phyloP scores from a whole-genome alignment of 495 filamentous ascomycete species.

The Pseudoneurospora amorphoporcata region DNA sequence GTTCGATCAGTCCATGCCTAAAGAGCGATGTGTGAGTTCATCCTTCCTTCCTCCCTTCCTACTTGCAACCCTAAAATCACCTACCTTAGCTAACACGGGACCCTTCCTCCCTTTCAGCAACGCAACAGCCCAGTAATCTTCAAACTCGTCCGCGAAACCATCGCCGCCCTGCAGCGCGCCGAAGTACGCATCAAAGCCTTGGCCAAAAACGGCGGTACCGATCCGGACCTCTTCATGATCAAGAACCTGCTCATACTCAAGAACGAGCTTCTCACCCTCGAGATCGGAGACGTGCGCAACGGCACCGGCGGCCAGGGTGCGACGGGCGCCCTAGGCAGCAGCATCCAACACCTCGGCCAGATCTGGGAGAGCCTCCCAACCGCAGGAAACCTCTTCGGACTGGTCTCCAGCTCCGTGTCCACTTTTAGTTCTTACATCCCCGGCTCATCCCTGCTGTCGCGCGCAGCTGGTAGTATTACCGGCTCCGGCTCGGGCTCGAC shows the following conservation, averaged over 20 bases:
- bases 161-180: constrained; percentile 39
- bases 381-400: constrained; percentile 30
- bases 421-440: constrained; percentile 19
- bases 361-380: constrained; percentile 61
- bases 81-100: constrained; percentile 33
- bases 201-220: constrained; percentile 28
- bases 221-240: constrained; percentile 78
- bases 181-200: constrained; percentile 36
- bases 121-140: constrained; percentile 39
- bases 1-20: constrained; percentile 59
- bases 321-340: not conserved
- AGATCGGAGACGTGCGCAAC: constrained; percentile 77
- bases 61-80: not conserved
- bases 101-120: constrained; percentile 34
- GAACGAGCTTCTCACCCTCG: constrained; percentile 82
- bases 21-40: constrained; percentile 59
- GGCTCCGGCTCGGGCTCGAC: not conserved
- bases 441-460: constrained; percentile 17
- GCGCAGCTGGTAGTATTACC: not conserved
- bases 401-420: constrained; percentile 28
- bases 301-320: constrained; percentile 32
- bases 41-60: constrained; percentile 3
- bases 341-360: constrained; percentile 57
- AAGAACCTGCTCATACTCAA: constrained; percentile 86
- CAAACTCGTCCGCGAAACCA: constrained; percentile 35